These are phyloP conservation scores for Phascolomyces articulosus DNA, from an alignment of 371 early-diverging fungal species.

Conservation along the genomic window DNA sequence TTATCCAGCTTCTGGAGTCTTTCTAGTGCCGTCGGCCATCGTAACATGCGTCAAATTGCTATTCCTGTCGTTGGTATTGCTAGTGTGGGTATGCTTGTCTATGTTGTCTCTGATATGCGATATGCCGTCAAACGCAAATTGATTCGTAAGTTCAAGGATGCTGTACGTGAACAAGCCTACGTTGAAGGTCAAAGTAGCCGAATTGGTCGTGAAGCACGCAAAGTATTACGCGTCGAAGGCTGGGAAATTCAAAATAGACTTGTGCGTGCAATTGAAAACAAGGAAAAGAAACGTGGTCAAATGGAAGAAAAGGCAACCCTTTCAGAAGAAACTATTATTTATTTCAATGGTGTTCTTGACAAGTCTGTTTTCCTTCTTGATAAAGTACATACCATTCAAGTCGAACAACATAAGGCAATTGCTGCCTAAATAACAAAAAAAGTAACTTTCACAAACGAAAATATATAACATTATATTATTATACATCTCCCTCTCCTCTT, in stretches of 20 bases:
- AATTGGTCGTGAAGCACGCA: conserved; percentile 73
- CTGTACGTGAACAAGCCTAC: conserved; percentile 67
- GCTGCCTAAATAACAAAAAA: conserved; percentile 6
- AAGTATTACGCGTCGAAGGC: conserved; percentile 78
- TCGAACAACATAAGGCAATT: conserved; percentile 14
- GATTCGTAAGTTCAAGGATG: conserved; percentile 71
- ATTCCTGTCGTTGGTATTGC: conserved; percentile 56
- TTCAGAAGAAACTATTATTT: conserved; percentile 69
- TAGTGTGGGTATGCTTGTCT: conserved; percentile 75
- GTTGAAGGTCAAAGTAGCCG: conserved; percentile 73
- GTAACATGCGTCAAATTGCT: conserved; percentile 44
- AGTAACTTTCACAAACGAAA: neutral
- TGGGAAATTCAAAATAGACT: conserved; percentile 89
- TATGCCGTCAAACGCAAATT: conserved; percentile 82
- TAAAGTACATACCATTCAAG: conserved; percentile 42
- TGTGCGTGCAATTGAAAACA: conserved; percentile 76
- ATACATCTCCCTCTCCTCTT: neutral
- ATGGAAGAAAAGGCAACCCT: conserved; percentile 56
- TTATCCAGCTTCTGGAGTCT: conserved; percentile 47
- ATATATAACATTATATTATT: neutral
- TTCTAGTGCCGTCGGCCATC: conserved; percentile 33
- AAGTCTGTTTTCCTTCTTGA: conserved; percentile 44
- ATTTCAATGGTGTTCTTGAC: conserved; percentile 64
- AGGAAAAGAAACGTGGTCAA: conserved; percentile 69
- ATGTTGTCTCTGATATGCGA: conserved; percentile 85